Conservation (phyloP, 352 stramenopile genomes). For the Elongisporangium senticosum region DNA sequence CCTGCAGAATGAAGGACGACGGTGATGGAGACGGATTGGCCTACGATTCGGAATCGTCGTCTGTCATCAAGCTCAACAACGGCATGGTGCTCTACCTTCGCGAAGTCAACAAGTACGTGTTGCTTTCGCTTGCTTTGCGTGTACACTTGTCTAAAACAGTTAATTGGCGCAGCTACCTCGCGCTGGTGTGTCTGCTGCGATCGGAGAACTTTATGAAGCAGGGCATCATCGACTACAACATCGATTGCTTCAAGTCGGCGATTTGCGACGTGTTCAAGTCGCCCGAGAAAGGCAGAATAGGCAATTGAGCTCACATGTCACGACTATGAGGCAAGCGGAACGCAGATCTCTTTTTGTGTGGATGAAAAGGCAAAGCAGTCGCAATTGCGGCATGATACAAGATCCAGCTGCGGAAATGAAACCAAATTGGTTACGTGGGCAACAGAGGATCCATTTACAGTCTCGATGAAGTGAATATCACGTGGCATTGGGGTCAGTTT, state of each 20-base stretch:
- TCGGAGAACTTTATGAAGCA: conserved; percentile 97
- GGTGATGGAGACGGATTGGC: conserved; percentile 88
- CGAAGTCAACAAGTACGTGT: conserved; percentile 87
- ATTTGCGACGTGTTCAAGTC: conserved; percentile 87
- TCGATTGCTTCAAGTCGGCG: conserved; percentile 96
- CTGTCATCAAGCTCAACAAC: conserved; percentile 97
- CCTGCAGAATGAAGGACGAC: conserved; percentile 81
- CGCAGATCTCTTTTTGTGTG: no score
- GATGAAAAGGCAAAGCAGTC: not conserved
- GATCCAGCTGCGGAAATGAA: not conserved
- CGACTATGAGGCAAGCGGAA: no score
- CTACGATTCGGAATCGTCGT: conserved; percentile 96
- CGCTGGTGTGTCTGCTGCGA: conserved; percentile 96
- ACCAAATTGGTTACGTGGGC: not conserved
- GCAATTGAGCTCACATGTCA: not conserved
- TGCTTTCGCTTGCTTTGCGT: not conserved
- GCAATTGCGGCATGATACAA: not conserved
- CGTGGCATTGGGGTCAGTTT: not conserved
- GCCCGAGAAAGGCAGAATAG: conserved; percentile 27
- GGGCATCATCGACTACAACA: conserved; percentile 99
- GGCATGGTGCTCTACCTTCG: conserved; percentile 95
- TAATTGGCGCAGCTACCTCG: conserved; percentile 80
- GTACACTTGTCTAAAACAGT: not conserved
- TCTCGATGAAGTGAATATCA: not conserved
- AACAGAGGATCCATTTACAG: not conserved